These are phyloP conservation scores for Sporothrix brunneoviolacea DNA, from an alignment of 2,329 filamentous ascomycete species.

Conservation along the genomic window DNA sequence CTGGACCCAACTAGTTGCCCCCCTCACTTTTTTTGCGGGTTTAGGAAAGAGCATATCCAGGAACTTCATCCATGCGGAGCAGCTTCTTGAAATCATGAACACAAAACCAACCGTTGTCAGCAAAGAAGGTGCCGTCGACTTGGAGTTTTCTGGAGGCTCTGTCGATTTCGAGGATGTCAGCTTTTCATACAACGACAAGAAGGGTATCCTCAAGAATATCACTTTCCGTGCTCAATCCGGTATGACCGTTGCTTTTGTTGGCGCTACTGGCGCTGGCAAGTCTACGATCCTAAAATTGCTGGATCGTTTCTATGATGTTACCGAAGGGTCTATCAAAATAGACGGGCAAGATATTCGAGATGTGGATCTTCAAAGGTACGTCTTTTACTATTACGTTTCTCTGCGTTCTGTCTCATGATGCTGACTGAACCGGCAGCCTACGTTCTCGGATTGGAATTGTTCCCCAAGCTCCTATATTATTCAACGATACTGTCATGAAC, in stretches of 20 bases:
- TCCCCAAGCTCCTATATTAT: slow-evolving; percentile 49
- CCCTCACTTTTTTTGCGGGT: slow-evolving; percentile 61
- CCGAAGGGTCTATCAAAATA: slow-evolving; percentile 44
- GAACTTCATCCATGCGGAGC: slow-evolving; percentile 52
- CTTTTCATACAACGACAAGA: slow-evolving; percentile 55
- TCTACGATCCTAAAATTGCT: slow-evolving; percentile 53
- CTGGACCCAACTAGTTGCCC: slow-evolving; percentile 65
- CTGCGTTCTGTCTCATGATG: neutral
- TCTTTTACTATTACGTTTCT: neutral
- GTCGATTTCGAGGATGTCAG: slow-evolving; percentile 49
- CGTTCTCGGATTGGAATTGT: slow-evolving; percentile 50
- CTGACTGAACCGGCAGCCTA: slow-evolving; percentile 23
- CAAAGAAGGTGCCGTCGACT: slow-evolving; percentile 41
- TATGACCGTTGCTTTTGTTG: slow-evolving; percentile 53
- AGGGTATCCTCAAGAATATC: slow-evolving; percentile 49
- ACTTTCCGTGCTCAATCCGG: slow-evolving; percentile 45
- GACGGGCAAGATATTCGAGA: slow-evolving; percentile 52
- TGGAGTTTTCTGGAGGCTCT: slow-evolving; percentile 46
- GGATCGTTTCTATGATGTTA: slow-evolving; percentile 53
- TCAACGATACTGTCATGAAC: slow-evolving; percentile 53
- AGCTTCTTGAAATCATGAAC: slow-evolving; percentile 51
- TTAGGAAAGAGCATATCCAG: slow-evolving; percentile 50
- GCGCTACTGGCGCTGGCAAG: slow-evolving; percentile 53
- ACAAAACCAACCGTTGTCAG: slow-evolving; percentile 50
- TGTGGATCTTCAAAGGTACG: slow-evolving; percentile 42